Base-by-base conservation (phyloP, 2,329 filamentous ascomycete genomes). In the Aspergillus floridensis region DNA sequence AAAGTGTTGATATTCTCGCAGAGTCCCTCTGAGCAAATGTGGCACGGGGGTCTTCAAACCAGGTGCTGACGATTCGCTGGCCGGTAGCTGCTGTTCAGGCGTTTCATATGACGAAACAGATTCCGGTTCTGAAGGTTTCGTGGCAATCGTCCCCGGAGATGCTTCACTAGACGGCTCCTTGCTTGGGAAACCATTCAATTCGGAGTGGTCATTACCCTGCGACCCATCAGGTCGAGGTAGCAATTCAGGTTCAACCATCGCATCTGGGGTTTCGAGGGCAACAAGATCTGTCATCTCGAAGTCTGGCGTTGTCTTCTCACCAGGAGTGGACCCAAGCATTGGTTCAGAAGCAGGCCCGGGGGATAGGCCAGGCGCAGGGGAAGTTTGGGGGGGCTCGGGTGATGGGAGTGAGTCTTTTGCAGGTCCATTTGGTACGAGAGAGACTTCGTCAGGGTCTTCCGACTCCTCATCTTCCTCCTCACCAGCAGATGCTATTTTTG, bases 1-100 rank as follows among this genome's bases (percentile, higher is more conserved):
- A 70, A 91, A 91, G 70, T 97, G 95, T 68, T 99, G 95, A 71
- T 99, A 99, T 73, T 96, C 93, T 73, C 96, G 90, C 11, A 99
- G 80, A 0, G 87, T 96, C 21, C 95, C 95, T 53, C 95, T 88
- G 0, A 97, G 80, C 11, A 99, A 83, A 62, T 92, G 89, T 0
- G 92, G 93, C 11, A 95, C 84, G 7, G 90, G 87, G 0, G 88
- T 93, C 66, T 88, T 90, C 59, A 80, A 62, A 32, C 75, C 71
- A 56, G 76, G 75, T 50, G 72, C 75, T 32, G 78, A 76, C 3
- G 79, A 77, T 56, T 74, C 68, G 62, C 72, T 72, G 55, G 75
- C 63, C 57, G 74, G 78, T 57, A 64, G 58, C 31, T 63, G 63
- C 47, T 74, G 74, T 48, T 77, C 75, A 16, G 69, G 60, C 46